Base-by-base conservation (phyloP, 345 rosid species). In the Cochlearia excelsa region DNA sequence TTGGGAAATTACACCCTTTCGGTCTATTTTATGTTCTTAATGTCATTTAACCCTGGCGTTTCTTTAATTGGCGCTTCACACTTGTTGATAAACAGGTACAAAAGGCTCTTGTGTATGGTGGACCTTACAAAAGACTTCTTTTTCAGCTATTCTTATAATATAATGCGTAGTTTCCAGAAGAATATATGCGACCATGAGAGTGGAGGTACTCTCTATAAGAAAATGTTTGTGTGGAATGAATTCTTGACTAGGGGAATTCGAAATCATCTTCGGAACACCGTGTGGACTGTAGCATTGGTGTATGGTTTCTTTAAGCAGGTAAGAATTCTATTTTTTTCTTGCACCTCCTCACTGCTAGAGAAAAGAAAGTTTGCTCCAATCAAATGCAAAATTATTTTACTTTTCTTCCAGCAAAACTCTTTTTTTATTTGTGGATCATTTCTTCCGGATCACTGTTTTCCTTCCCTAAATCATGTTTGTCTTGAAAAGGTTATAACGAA, bases 151-250 rank as follows among this genome's bases (percentile, higher is more conserved):
- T 90, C 99, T 5, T 87, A 87, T 82, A 88, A 85, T 78, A 74
- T 90, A 37, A 90, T 94, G 99, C 71, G 84, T 65, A 81, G 96
- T 77, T 95, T 90, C 67, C 99, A 94, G 72, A 85, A 78, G 59
- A 94, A 94, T 76, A 65, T 82, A 77, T 84, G 82, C 70, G 71
- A 80, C 61, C 77, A 65, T 60, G 81, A 81, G 79, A 75, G 80
- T 71, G 92, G 90, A 11, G 84, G 67, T 40, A 78, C 82, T 42
- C 87, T 80, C 27, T 90, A 90, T 57, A 88, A 85, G 54, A 90
- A 94, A 60, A 94, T 94, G 97, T 94, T 94, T 54, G 99, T 94
- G 50, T 94, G 99, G 99, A 94, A 90, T 63, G 97, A 87, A 75
- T 94, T 87, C 75, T 71, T 94, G 81, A 90, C 99, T 41, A 85